Percentiles rank a stretch among this genome's conserved stretches.
Conservation (phyloP, 2,329 filamentous ascomycete genomes). For the Epichloe gansuensis region DNA sequence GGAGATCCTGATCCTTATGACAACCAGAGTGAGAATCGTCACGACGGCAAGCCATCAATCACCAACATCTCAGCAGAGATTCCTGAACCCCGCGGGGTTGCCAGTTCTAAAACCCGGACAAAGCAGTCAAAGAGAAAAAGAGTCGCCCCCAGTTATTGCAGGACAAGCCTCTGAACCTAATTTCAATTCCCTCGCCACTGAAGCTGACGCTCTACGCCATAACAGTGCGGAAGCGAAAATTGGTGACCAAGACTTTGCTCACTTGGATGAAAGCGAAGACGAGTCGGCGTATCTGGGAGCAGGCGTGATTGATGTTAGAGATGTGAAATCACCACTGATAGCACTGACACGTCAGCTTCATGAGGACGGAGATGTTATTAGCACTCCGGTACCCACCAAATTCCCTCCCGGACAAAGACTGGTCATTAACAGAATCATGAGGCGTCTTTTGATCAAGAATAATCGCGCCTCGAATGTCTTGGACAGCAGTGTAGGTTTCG, state of each 20-base stretch:
- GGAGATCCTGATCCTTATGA: neutral
- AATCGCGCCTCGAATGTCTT: constrained; percentile 5
- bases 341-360: constrained; percentile 13
- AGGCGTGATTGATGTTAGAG: constrained; percentile 15
- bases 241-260: neutral
- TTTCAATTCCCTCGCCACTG: constrained; percentile 2
- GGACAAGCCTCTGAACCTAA: neutral
- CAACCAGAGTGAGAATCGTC: neutral
- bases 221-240: neutral
- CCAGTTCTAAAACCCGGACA: constrained; percentile 5
- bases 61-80: neutral
- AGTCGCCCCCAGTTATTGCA: constrained; percentile 14
- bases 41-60: neutral
- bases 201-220: constrained; percentile 2
- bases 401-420: constrained; percentile 31
- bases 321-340: constrained; percentile 13
- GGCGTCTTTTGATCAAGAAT: constrained; percentile 25
- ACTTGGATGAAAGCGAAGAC: constrained; percentile 12
- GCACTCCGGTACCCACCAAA: constrained; percentile 11
- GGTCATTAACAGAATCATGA: constrained; percentile 30
- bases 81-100: neutral
- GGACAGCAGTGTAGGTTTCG: neutral
- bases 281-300: constrained; percentile 24
- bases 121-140: constrained; percentile 19
- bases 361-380: constrained; percentile 16